Evolutionary conservation across 1,139 yeast species (phyloP), one percentile per base, ranked within the genome.

Genomic region (Sugiyamaella sp.): DNA sequence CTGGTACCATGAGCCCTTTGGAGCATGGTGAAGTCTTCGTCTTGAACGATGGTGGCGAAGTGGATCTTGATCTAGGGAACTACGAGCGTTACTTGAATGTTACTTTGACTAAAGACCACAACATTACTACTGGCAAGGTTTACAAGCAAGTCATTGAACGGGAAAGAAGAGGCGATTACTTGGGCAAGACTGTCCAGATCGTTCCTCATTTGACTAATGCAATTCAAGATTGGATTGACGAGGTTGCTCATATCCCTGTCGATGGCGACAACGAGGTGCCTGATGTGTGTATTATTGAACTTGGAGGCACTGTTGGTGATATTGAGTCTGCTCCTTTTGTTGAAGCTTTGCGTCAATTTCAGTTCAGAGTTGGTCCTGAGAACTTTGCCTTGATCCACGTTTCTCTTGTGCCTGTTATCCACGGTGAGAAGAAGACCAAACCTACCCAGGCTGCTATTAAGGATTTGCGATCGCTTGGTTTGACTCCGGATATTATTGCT

Each of bases 21-120:
- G 99, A 93, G 72, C 99, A 93, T 70, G 99, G 99, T 52, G 99
- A 93, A 73, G 96, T 97, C 72, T 93, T 91, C 70, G 98, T 95
- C 51, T 80, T 93, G 67, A 88, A 93, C 71, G 99, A 93, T 71
- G 99, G 99, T 73, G 99, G 99, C 64, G 99, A 93, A 74, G 97
- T 93, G 50, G 99, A 93, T 75, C 81, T 93, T 71, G 99, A 93
- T 75, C 79, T 93, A 64, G 99, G 99, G 72, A 93, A 93, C 76
- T 93, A 93, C 73, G 99, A 93, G 77, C 85, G 99, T 70, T 93
- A 95, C 74, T 79, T 93, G 65, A 91, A 91, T 72, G 88, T 91
- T 64, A 89, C 98, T 42, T 80, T 93, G 70, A 93, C 98, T 50
- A 84, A 79, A 66, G 95, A 89, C 72, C 98, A 93, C 75, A 93